Evolutionary conservation across 371 early-diverging fungal genomes (phyloP).

Genomic region (Nematocida sp.): DNA sequence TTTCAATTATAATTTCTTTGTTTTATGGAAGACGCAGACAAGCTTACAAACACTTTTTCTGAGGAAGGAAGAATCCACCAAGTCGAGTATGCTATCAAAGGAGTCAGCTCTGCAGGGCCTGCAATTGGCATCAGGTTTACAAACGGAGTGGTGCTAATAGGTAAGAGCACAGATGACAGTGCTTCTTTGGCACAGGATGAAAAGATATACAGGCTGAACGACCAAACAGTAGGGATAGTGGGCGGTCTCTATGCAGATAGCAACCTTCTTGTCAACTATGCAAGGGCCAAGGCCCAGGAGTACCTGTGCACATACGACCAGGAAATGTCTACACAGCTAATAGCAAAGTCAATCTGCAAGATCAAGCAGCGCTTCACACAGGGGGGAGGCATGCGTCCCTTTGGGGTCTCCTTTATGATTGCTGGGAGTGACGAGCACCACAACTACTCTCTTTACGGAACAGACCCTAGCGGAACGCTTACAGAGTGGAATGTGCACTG

Average conservation of each 20-base stretch:
- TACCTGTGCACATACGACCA: conserved; percentile 77
- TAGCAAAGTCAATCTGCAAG: conserved; percentile 84
- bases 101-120: conserved; percentile 90
- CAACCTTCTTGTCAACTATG: conserved; percentile 82
- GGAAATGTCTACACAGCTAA: conserved; percentile 78
- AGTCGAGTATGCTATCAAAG: conserved; percentile 99
- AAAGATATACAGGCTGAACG: conserved; percentile 76
- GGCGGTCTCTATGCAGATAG: conserved; percentile 94
- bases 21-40: conserved; percentile 51
- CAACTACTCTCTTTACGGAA: conserved; percentile 89
- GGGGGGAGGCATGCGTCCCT: conserved; percentile 91
- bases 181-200: conserved; percentile 68
- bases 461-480: conserved; percentile 96
- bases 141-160: conserved; percentile 89
- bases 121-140: conserved; percentile 76
- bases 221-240: conserved; percentile 83
- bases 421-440: conserved; percentile 77
- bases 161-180: conserved; percentile 77
- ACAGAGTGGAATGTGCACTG: conserved; percentile 93
- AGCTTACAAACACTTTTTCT: conserved; percentile 60
- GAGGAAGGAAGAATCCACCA: conserved; percentile 86
- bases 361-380: conserved; percentile 96
- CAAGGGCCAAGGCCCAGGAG: conserved; percentile 77
- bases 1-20: conserved; percentile 24
- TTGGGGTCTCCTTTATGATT: conserved; percentile 91